Percentiles rank a stretch among this genome's conserved stretches.
Conservation (phyloP, 345 rosid genomes). For the Clarkia xantiana region DNA sequence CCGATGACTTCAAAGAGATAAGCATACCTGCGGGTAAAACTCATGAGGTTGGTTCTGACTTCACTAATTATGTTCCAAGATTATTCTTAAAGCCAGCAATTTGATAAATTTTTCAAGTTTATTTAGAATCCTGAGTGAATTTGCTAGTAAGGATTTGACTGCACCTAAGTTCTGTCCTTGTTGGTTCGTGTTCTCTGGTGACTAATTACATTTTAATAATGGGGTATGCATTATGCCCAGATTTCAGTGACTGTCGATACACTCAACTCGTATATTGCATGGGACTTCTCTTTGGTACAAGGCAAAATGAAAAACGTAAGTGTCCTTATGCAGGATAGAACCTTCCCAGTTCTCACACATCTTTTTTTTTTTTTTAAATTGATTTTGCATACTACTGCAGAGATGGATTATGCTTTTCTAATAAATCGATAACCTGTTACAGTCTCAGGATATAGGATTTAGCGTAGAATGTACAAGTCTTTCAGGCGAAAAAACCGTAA, state of each 20-base stretch:
- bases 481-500: constrained; percentile 64
- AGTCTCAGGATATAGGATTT: constrained; percentile 80
- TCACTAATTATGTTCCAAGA: not conserved
- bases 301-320: constrained; percentile 73
- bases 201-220: too few relatives aligned
- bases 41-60: constrained; percentile 45
- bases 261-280: constrained; percentile 81
- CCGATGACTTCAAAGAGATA: constrained; percentile 77
- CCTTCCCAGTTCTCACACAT: too few relatives aligned
- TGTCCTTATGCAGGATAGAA: not conserved
- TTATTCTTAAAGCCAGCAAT: too few relatives aligned
- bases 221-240: constrained; percentile 14
- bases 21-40: constrained; percentile 65
- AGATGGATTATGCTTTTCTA: too few relatives aligned
- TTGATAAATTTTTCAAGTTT: too few relatives aligned
- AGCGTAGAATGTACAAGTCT: constrained; percentile 66
- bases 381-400: too few relatives aligned
- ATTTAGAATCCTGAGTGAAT: too few relatives aligned
- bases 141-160: too few relatives aligned
- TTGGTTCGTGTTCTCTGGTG: too few relatives aligned
- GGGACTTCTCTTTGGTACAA: constrained; percentile 85
- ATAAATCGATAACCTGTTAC: not conserved
- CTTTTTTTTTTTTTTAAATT: not conserved
- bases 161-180: too few relatives aligned
- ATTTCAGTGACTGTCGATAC: constrained; percentile 69